Evolutionary conservation across 2,329 filamentous ascomycete genomes (phyloP).

Genomic region (Monosporascus sp.): DNA sequence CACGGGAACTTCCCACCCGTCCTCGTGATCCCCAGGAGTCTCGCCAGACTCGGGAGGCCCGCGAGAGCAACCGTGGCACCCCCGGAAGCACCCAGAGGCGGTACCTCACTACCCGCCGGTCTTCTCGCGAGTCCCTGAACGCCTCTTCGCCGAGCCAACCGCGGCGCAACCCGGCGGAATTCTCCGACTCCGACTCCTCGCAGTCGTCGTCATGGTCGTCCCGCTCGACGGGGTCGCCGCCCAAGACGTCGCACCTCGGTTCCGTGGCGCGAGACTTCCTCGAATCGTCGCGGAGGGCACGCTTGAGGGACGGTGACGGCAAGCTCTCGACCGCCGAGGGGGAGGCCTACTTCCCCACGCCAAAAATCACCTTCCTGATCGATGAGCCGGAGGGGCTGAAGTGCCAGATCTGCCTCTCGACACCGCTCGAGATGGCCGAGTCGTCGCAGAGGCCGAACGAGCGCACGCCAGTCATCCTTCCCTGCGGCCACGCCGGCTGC

Average conservation of each 20-base stretch:
- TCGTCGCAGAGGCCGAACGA: neutral
- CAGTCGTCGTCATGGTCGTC: neutral
- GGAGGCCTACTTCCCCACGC: slow-evolving; percentile 19
- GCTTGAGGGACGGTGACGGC: neutral
- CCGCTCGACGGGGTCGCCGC: neutral
- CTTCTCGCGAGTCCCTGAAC: no score
- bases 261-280: neutral
- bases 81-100: no score
- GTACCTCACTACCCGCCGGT: no score
- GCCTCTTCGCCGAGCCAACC: no score
- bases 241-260: neutral
- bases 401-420: slow-evolving; percentile 20
- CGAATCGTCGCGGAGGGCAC: neutral
- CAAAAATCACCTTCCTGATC: slow-evolving; percentile 22
- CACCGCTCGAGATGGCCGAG: slow-evolving; percentile 9
- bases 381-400: slow-evolving; percentile 16
- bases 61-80: neutral
- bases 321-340: slow-evolving; percentile 4
- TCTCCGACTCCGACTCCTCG: neutral
- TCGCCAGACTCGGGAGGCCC: neutral
- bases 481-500: slow-evolving; percentile 33
- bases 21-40: neutral
- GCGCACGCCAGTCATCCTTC: slow-evolving; percentile 23
- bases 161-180: neutral
- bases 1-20: no score